phyloP scores from a whole-genome alignment of 2,329 filamentous ascomycete species.

The Hypoxylon sp. region DNA sequence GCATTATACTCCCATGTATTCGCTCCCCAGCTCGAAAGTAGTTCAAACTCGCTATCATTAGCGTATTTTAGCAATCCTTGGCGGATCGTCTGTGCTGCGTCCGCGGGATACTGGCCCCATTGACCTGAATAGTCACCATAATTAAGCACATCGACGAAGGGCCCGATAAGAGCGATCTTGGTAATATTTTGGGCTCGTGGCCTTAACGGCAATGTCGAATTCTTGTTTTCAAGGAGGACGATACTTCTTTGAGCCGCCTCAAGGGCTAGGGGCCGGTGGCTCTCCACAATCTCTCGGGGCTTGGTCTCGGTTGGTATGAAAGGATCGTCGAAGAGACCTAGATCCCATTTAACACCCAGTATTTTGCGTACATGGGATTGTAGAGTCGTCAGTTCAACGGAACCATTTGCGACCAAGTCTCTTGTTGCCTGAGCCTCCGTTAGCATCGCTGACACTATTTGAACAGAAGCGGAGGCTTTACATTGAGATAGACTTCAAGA shows the following conservation, averaged over 20 bases:
- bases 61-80: constrained; percentile 56
- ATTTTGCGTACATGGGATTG: constrained; percentile 58
- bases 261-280: constrained; percentile 56
- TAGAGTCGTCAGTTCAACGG: constrained; percentile 55
- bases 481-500: constrained; percentile 57
- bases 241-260: constrained; percentile 62
- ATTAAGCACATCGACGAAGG: constrained; percentile 60
- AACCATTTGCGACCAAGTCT: constrained; percentile 56
- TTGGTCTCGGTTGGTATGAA: constrained; percentile 56
- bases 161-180: constrained; percentile 60
- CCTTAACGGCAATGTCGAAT: constrained; percentile 57
- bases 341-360: constrained; percentile 61
- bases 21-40: constrained; percentile 60
- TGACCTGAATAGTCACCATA: constrained; percentile 62
- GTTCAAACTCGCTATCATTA: constrained; percentile 48
- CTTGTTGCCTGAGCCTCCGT: constrained; percentile 49
- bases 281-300: constrained; percentile 55
- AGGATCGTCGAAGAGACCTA: constrained; percentile 59
- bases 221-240: constrained; percentile 60
- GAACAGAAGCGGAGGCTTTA: constrained; percentile 13
- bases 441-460: constrained; percentile 8
- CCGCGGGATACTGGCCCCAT: constrained; percentile 59
- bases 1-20: constrained; percentile 63
- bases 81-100: constrained; percentile 58
- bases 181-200: constrained; percentile 50